A percentile compares a stretch with the other conserved stretches of the same genome.
Evolutionary conservation across 768 basidiomycete genomes (phyloP).

Genomic region (Tubosaeta brunneosetosa): DNA sequence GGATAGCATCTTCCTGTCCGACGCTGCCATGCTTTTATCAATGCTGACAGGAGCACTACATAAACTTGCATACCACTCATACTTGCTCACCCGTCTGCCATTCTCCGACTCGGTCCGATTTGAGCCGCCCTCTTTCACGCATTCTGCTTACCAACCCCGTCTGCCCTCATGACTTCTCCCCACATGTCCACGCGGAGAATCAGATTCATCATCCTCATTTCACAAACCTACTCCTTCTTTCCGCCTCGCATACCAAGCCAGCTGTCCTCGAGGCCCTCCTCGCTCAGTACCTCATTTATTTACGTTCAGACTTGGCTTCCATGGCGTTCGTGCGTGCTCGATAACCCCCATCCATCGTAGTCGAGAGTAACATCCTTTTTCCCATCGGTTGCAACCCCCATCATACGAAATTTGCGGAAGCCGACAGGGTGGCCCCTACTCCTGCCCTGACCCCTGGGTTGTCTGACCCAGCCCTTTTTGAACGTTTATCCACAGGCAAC

Average conservation of each 20-base stretch:
- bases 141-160: constrained; percentile 12
- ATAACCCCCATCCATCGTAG: constrained; percentile 12
- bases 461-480: constrained; percentile 7
- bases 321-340: constrained; percentile 22
- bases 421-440: background rate
- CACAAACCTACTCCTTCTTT: constrained; percentile 18
- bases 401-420: background rate
- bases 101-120: constrained; percentile 1
- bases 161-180: constrained; percentile 22
- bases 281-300: constrained; percentile 12
- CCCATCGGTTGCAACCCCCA: background rate
- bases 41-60: constrained; percentile 9
- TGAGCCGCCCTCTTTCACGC: constrained; percentile 2
- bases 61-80: background rate
- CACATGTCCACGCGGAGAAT: constrained; percentile 26
- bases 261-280: constrained; percentile 9
- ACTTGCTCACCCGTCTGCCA: constrained; percentile 9
- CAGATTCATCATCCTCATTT: constrained; percentile 20
- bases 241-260: constrained; percentile 24
- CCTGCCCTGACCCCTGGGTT: constrained; percentile 18
- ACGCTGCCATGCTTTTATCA: background rate
- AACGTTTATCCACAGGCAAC: background rate
- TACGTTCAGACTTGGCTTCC: constrained; percentile 9
- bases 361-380: background rate
- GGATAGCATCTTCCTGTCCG: constrained; percentile 1